Conservation (phyloP, 148 eudicot genomes). For the Oxyria digyna region DNA sequence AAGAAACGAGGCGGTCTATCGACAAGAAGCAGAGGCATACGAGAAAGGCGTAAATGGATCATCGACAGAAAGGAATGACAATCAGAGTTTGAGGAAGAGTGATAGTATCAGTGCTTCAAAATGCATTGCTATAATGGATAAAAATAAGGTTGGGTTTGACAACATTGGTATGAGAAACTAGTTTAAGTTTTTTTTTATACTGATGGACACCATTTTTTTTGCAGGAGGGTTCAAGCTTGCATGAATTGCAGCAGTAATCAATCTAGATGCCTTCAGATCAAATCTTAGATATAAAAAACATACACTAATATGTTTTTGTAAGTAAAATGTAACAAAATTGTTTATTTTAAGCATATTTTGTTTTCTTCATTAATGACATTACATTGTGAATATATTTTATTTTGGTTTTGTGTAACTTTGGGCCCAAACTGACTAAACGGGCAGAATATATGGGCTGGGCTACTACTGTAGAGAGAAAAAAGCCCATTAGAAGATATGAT, state of each 20-base stretch:
- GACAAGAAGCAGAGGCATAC: constrained; percentile 16
- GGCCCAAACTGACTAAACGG: too few relatives aligned
- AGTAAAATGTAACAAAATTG: background rate
- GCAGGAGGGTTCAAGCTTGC: constrained; percentile 2
- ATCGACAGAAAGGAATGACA: constrained; percentile 19
- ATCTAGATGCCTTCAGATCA: background rate
- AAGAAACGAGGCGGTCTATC: background rate
- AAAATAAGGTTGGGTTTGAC: constrained; percentile 21
- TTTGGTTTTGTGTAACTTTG: too few relatives aligned
- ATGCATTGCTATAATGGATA: constrained; percentile 21
- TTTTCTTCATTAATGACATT: background rate
- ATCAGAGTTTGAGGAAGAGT: constrained; percentile 52
- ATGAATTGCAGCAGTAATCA: background rate
- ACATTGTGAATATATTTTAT: too few relatives aligned
- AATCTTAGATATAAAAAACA: background rate
- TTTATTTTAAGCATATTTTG: background rate
- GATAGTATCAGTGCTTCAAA: constrained; percentile 69
- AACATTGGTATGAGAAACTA: background rate
- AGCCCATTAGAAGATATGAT: too few relatives aligned
- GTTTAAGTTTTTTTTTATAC: background rate
- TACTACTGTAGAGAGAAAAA: too few relatives aligned
- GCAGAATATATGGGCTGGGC: too few relatives aligned
- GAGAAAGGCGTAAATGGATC: constrained; percentile 15
- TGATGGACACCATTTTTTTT: background rate
- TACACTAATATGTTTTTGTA: background rate